phyloP scores from a whole-genome alignment of 805 yeast species.

The Lipomyces spencermartinsiae region DNA sequence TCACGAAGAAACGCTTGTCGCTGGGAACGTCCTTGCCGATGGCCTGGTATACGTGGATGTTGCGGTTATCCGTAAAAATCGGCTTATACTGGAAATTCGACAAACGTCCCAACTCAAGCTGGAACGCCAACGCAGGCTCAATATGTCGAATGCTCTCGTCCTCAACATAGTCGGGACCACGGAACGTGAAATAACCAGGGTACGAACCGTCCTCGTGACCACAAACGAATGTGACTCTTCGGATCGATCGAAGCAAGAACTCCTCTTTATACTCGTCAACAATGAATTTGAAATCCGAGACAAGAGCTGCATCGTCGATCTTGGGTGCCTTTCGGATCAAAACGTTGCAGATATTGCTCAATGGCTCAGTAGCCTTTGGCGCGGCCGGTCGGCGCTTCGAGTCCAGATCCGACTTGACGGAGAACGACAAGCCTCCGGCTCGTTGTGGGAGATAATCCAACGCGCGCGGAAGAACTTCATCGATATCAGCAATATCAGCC shows the following conservation, averaged over 20 bases:
- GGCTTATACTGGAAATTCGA: slow-evolving; percentile 95
- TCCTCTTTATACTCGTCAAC: slow-evolving; percentile 74
- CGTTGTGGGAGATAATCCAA: slow-evolving; percentile 67
- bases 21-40: slow-evolving; percentile 90
- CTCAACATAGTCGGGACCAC: slow-evolving; percentile 83
- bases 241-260: slow-evolving; percentile 71
- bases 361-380: slow-evolving; percentile 43
- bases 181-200: slow-evolving; percentile 95
- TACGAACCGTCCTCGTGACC: slow-evolving; percentile 84
- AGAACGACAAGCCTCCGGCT: slow-evolving; percentile 49
- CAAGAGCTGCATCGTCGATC: slow-evolving; percentile 69
- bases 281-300: slow-evolving; percentile 66
- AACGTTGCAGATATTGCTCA: slow-evolving; percentile 83
- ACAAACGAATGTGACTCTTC: slow-evolving; percentile 91
- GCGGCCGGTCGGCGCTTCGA: slow-evolving; percentile 30
- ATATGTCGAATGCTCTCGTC: slow-evolving; percentile 95
- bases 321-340: slow-evolving; percentile 75
- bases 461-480: slow-evolving; percentile 77
- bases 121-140: slow-evolving; percentile 98
- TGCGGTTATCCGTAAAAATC: slow-evolving; percentile 93
- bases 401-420: slow-evolving; percentile 55
- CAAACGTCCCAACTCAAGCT: slow-evolving; percentile 90
- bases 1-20: slow-evolving; percentile 93
- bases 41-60: slow-evolving; percentile 96
- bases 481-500: slow-evolving; percentile 85